A percentile compares a stretch with the other conserved stretches of the same genome.
phyloP scores from a whole-genome alignment of 371 early-diverging fungal species.

The Mucor racemosus region DNA sequence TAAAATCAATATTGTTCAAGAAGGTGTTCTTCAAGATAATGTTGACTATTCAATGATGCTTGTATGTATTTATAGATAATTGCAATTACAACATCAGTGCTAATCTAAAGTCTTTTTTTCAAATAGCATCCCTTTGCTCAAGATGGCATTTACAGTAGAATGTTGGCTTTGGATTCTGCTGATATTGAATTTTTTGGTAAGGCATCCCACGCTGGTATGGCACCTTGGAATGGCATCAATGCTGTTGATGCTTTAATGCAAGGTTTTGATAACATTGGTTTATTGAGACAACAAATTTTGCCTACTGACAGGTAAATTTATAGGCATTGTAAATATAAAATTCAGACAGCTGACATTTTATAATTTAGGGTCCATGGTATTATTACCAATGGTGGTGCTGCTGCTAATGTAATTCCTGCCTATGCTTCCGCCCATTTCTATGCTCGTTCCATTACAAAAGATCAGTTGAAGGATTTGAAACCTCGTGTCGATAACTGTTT shows the following conservation, averaged over 20 bases:
- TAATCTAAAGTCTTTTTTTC: background rate
- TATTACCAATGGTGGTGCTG: constrained; percentile 12
- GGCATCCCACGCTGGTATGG: constrained; percentile 63
- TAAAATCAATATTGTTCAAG: constrained; percentile 72
- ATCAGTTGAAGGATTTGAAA: constrained; percentile 54
- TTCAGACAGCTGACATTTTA: background rate
- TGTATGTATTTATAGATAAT: background rate
- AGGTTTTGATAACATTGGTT: constrained; percentile 62
- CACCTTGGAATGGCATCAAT: constrained; percentile 73
- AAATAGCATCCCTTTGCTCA: constrained; percentile 37
- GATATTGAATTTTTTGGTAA: constrained; percentile 66
- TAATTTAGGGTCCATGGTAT: constrained; percentile 14
- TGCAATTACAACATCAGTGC: background rate
- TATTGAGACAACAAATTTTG: constrained; percentile 75
- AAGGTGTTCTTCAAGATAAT: constrained; percentile 60
- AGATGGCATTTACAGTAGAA: constrained; percentile 36
- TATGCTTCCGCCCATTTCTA: constrained; percentile 59
- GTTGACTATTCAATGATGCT: constrained; percentile 80
- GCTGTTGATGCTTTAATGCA: constrained; percentile 74
- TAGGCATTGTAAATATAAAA: background rate
- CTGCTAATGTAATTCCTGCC: constrained; percentile 61
- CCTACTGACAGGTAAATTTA: constrained; percentile 54
- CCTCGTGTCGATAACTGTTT: constrained; percentile 60
- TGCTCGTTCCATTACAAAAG: constrained; percentile 58
- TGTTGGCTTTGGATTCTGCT: constrained; percentile 53